Percentiles rank a stretch among this genome's conserved stretches.
These are phyloP conservation scores for Candolleomyces efflorescens DNA, from an alignment of 768 basidiomycete genomes.

Conservation along the genomic window DNA sequence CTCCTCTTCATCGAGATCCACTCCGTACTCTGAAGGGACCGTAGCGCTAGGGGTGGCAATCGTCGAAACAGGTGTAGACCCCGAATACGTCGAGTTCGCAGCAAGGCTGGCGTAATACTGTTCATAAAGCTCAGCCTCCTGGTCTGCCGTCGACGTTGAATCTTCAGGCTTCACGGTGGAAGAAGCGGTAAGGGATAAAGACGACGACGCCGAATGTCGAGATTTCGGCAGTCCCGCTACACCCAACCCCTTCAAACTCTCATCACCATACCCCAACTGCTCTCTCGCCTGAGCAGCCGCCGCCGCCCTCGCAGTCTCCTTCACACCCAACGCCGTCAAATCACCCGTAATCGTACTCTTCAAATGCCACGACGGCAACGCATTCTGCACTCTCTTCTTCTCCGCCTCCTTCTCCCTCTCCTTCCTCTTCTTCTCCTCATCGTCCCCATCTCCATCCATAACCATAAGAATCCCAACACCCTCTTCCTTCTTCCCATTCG, in stretches of 20 bases:
- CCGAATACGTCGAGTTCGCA: constrained; percentile 48
- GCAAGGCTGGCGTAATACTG: constrained; percentile 80
- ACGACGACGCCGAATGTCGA: constrained; percentile 12
- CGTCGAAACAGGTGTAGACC: constrained; percentile 41
- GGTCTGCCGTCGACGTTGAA: not conserved
- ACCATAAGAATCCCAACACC: constrained; percentile 84
- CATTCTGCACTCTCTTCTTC: constrained; percentile 85
- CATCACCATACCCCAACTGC: constrained; percentile 44
- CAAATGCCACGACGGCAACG: constrained; percentile 91
- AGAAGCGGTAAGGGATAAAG: not conserved
- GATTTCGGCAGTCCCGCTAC: constrained; percentile 34
- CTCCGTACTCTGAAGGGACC: constrained; percentile 42
- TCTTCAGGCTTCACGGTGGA: not conserved
- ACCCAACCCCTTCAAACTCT: constrained; percentile 67
- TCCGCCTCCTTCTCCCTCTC: constrained; percentile 81
- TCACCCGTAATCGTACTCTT: constrained; percentile 95
- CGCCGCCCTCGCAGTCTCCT: constrained; percentile 59
- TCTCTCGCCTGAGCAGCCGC: constrained; percentile 22
- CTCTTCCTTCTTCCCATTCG: constrained; percentile 60
- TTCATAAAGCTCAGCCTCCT: constrained; percentile 41
- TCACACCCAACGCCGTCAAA: constrained; percentile 80
- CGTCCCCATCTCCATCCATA: constrained; percentile 88
- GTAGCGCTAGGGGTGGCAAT: constrained; percentile 60
- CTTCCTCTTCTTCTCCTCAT: constrained; percentile 65
- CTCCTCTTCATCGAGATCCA: constrained; percentile 53